Percentiles rank a stretch among this genome's conserved stretches.
Conservation (phyloP, 2,329 filamentous ascomycete species). For the Aspergillus sp. region DNA sequence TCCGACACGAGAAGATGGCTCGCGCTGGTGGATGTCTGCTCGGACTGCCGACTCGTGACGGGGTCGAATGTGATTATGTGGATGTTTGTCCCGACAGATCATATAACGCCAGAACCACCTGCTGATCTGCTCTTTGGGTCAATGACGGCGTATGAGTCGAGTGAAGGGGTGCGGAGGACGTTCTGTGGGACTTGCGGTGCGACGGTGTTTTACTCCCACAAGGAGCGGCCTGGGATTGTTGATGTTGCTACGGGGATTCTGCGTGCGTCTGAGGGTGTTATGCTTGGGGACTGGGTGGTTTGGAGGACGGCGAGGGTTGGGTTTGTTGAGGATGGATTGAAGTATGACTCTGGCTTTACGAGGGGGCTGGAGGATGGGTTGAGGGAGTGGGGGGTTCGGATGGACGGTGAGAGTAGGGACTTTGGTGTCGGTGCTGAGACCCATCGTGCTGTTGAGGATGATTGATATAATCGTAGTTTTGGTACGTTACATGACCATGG, state of each 20-base stretch:
- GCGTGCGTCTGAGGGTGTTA: constrained; percentile 37
- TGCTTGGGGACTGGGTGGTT: constrained; percentile 45
- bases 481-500: too few species aligned
- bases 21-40: constrained; percentile 27
- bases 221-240: constrained; percentile 36
- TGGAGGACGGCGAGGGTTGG: constrained; percentile 40
- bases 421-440: neutral
- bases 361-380: constrained; percentile 19
- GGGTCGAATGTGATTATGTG: constrained; percentile 44
- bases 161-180: constrained; percentile 34
- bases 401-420: neutral
- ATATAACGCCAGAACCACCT: constrained; percentile 32
- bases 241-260: constrained; percentile 47
- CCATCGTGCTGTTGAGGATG: too few species aligned
- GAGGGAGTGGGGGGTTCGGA: constrained; percentile 20
- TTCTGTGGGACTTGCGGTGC: constrained; percentile 51
- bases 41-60: constrained; percentile 42
- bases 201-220: constrained; percentile 40
- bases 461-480: too few species aligned
- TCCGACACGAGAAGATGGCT: constrained; percentile 25
- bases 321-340: constrained; percentile 17
- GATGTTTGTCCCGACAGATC: constrained; percentile 40
- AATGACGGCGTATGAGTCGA: constrained; percentile 41
- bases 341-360: constrained; percentile 23
- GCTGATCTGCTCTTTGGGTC: constrained; percentile 34